Base-by-base conservation (phyloP, 2,329 filamentous ascomycete genomes). In the Pyrenochaeta sp. region DNA sequence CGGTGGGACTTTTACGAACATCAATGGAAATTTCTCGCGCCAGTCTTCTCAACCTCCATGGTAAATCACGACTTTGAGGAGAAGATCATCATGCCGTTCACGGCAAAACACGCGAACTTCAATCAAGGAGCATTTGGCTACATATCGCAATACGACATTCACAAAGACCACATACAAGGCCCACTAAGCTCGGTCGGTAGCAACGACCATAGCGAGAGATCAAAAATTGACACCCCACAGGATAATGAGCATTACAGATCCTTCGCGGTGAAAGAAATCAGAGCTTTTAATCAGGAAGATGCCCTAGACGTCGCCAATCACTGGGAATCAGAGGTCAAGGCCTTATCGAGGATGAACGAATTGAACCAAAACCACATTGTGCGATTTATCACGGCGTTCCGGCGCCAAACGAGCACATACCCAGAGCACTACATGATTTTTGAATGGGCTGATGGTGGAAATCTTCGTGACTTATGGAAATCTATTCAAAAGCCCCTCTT, bases 341-440 rank as follows among this genome's bases (percentile, higher is more conserved):
- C 15, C 2, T 13, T 19, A 5, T n/a, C 36, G 8, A 39, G 15
- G 15, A 63, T 61, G n/a, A 66, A 67, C 6, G 34, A 51, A n/a
- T 52, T 68, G 4, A 40, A 66, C 5, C 64, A 67, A 28, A 0
- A 8, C 1, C 59, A 67, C 25, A 64, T 70, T 28, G 42, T 57
- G 15, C 43, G 57, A n/a, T 63, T 51, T 15, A 51, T 67, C 28
- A 54, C 64, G 3, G 64, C 66, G 2, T 55, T 66, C 0, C 47
- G 60, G 1, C n/a, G 61, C n/a, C n/a, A 8, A 10, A 12, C 7
- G 40, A 53, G 64, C 2, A 45, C 64, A 39, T 32, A 63, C 55
- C 10, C 7, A 22, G 39, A 42, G 15, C 39, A 42, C 1, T 71
- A 67, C 32, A 55, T 71, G 28, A 64, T 70, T 50, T 68, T 70